Base-by-base conservation (phyloP, 2,329 filamentous ascomycete genomes). In the Diaporthe sp. region DNA sequence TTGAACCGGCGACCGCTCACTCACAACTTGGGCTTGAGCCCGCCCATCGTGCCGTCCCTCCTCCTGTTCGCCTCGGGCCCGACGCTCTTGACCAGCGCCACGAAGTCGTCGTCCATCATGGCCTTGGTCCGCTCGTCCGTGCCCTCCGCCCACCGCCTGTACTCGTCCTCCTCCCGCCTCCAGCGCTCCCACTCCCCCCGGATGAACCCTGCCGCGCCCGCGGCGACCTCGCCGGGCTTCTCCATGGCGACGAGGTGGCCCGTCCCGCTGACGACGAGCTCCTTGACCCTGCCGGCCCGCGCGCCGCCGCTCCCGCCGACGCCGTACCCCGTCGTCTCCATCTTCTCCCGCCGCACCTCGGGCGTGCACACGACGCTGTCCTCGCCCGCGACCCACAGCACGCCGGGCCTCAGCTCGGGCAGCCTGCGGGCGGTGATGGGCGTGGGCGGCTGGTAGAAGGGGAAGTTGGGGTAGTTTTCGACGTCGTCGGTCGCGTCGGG, bases 201-300 rank as follows among this genome's bases (percentile, higher is more conserved):
- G 73, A 94, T 82, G 87, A 92, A 94, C 37, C 82, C 81, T 0
- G 88, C 89, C 0, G 90, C 88, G 25, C 89, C 83, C 75, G 89
- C 86, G 1, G 95, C 96, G 77, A 92, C 94, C 79, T 90, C 87
- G 2, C 80, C 85, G 0, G 94, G 94, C 53, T 90, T 89, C 83
- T 98, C 95, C 90, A 98, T 94, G 0, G 96, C 93, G 39, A 98
- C 90, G 57, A 98, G 83, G 83, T 98, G 96, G 0, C 96, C 95
- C 8, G 89, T 87, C 0, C 89, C 89, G 39, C 93, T 85, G 10
- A 97, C 84, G 22, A 91, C 86, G 7, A 94, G 88, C 78, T 92
- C 88, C 74, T 87, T 88, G 2, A 98, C 95, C 61, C 91, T 87
- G 0, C 94, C 94, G 17, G 89, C 89, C n/a, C 84, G 83, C 5